phyloP scores from a whole-genome alignment of 1,284 basidiomycete species.

The Rhodotorula sp. region DNA sequence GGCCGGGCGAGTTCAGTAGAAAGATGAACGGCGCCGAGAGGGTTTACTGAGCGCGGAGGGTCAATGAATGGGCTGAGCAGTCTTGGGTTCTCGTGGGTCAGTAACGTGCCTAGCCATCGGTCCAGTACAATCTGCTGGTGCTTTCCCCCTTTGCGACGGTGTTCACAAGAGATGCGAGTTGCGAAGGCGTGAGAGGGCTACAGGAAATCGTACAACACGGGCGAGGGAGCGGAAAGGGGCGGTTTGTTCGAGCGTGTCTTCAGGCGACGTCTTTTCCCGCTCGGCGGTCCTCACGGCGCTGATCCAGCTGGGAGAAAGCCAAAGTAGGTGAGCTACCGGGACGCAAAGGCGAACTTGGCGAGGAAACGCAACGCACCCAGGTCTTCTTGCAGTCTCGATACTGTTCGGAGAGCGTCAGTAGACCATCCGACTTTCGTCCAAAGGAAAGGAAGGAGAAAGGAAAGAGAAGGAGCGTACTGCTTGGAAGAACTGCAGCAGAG shows the following conservation, averaged over 20 bases:
- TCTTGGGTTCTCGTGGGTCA: neutral
- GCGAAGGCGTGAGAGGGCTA: neutral
- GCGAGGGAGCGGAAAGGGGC: neutral
- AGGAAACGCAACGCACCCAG: constrained; percentile 22
- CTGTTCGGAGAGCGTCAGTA: neutral
- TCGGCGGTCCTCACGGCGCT: constrained; percentile 34
- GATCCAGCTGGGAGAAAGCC: constrained; percentile 20
- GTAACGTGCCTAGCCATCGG: neutral
- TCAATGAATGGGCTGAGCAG: neutral
- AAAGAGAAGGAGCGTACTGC: constrained; percentile 16
- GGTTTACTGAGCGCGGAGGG: constrained; percentile 6
- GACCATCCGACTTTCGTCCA: neutral
- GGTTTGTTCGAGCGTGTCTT: neutral
- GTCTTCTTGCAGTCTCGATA: constrained; percentile 39
- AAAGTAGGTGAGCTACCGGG: neutral
- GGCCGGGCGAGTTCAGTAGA: constrained; percentile 27
- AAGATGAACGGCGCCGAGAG: neutral
- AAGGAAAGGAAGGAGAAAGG: neutral
- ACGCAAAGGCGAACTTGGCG: too few species aligned
- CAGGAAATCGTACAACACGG: neutral
- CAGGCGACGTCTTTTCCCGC: constrained; percentile 32
- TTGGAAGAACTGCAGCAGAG: constrained; percentile 29
- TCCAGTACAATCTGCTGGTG: neutral
- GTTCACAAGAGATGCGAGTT: neutral
- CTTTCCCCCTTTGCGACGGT: too few species aligned